Evolutionary conservation across 2,329 filamentous ascomycete species (phyloP).

Genomic region (Talaromyces sp.): DNA sequence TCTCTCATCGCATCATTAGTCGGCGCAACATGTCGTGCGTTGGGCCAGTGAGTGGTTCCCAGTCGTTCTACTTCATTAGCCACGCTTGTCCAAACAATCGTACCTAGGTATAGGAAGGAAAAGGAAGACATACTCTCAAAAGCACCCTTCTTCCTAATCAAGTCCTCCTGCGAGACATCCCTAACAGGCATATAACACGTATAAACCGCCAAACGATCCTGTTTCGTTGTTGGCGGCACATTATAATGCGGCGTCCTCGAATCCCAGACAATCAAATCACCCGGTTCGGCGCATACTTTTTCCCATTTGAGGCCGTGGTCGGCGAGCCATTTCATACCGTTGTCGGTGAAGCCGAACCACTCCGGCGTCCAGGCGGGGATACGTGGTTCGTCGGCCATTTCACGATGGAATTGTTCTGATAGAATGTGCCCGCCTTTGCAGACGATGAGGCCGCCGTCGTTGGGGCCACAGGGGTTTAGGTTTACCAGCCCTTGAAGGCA

Average conservation of each 20-base stretch:
- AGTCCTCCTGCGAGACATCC: constrained; percentile 36
- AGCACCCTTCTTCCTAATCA: constrained; percentile 35
- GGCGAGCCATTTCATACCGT: constrained; percentile 46
- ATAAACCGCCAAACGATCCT: constrained; percentile 39
- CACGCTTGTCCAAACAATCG: background rate
- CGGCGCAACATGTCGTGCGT: constrained; percentile 5
- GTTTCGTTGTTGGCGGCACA: constrained; percentile 34
- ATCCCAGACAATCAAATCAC: constrained; percentile 50
- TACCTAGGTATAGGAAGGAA: background rate
- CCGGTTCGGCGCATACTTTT: constrained; percentile 45
- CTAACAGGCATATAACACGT: constrained; percentile 37
- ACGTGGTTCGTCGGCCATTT: constrained; percentile 25
- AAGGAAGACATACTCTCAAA: constrained; percentile 29
- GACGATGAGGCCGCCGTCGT: constrained; percentile 48
- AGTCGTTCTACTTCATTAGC: constrained; percentile 20
- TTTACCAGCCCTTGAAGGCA: constrained; percentile 46
- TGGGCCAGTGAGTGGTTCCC: constrained; percentile 14
- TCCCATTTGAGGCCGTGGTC: constrained; percentile 38
- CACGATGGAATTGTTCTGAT: constrained; percentile 44
- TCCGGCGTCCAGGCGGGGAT: constrained; percentile 26
- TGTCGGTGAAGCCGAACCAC: constrained; percentile 44
- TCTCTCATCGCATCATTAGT: background rate
- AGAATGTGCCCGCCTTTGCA: constrained; percentile 42
- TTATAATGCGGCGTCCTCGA: constrained; percentile 50
- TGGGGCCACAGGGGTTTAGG: constrained; percentile 41